These are phyloP conservation scores for Fusarium concolor DNA, from an alignment of 2,329 filamentous ascomycete species.

Conservation along the genomic window DNA sequence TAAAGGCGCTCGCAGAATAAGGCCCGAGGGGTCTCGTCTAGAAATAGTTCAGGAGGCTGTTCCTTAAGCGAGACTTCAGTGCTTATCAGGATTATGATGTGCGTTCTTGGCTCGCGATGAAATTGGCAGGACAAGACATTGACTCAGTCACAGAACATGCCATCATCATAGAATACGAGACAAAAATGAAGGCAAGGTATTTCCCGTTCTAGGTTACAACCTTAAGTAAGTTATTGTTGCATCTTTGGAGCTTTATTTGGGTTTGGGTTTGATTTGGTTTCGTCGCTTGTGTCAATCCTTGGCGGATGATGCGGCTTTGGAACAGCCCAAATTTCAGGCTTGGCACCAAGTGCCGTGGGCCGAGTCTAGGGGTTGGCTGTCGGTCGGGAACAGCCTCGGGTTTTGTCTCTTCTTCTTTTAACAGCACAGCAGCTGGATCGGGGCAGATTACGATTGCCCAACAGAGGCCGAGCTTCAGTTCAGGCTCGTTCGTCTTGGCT, in stretches of 20 bases:
- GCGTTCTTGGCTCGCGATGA: conserved; percentile 24
- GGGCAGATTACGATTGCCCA: conserved; percentile 14
- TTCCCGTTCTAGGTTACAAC: background rate
- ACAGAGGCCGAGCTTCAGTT: conserved; percentile 1
- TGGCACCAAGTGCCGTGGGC: conserved; percentile 49
- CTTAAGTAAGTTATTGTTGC: background rate
- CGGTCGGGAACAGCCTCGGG: conserved; percentile 35
- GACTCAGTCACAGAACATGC: conserved; percentile 4
- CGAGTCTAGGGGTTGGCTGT: conserved; percentile 32
- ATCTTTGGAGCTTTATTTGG: conserved; percentile 14
- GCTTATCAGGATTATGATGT: conserved; percentile 23
- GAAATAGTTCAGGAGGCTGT: conserved; percentile 31
- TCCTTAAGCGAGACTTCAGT: conserved; percentile 18
- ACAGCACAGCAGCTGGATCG: conserved; percentile 1
- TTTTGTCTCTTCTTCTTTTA: background rate
- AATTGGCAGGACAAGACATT: conserved; percentile 1
- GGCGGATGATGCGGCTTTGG: conserved; percentile 48
- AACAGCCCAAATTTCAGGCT: conserved; percentile 35
- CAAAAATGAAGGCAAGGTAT: background rate
- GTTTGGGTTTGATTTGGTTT: background rate
- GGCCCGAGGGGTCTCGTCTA: conserved; percentile 21
- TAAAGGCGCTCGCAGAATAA: conserved; percentile 16
- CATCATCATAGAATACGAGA: background rate
- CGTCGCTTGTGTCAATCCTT: background rate
- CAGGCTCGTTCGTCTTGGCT: conserved; percentile 20